Conservation (phyloP, 192 early-diverging fungal genomes). For the Coemansia sp. region DNA sequence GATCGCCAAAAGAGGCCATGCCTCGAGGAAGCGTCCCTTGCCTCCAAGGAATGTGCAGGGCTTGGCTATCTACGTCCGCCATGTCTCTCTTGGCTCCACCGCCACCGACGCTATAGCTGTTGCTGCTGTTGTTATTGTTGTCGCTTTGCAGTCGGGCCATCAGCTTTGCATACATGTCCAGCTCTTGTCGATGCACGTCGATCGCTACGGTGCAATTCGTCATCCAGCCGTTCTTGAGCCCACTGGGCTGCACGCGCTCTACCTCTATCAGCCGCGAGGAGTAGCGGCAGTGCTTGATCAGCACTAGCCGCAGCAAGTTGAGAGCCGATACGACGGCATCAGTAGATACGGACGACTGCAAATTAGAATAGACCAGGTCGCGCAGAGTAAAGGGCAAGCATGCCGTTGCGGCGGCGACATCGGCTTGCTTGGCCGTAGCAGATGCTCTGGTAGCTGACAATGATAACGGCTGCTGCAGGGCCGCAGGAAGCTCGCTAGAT, state of each 20-base stretch:
- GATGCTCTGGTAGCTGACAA: not conserved
- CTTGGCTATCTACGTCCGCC: constrained; percentile 22
- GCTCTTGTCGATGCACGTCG: constrained; percentile 54
- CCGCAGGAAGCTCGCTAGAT: not conserved
- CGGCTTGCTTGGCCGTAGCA: not conserved
- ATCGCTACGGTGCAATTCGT: constrained; percentile 52
- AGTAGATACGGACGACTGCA: constrained; percentile 82
- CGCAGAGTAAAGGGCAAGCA: constrained; percentile 70
- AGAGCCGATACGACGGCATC: constrained; percentile 84
- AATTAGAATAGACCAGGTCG: constrained; percentile 84
- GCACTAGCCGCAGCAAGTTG: constrained; percentile 75
- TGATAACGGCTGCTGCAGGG: not conserved
- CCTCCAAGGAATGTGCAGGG: constrained; percentile 47
- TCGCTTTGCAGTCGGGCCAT: constrained; percentile 48
- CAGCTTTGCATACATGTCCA: constrained; percentile 55
- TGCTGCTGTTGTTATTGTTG: not conserved
- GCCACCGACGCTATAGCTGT: not conserved
- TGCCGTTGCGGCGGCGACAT: not conserved
- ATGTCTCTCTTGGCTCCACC: not conserved
- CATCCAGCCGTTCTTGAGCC: constrained; percentile 47
- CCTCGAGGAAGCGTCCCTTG: constrained; percentile 3
- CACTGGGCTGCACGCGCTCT: constrained; percentile 53
- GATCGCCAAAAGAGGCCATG: constrained; percentile 1
- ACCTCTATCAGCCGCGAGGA: constrained; percentile 78
- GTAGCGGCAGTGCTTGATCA: constrained; percentile 77